phyloP scores from a whole-genome alignment of 1,139 yeast genomes.

The Saccharomyces pastorianus region DNA sequence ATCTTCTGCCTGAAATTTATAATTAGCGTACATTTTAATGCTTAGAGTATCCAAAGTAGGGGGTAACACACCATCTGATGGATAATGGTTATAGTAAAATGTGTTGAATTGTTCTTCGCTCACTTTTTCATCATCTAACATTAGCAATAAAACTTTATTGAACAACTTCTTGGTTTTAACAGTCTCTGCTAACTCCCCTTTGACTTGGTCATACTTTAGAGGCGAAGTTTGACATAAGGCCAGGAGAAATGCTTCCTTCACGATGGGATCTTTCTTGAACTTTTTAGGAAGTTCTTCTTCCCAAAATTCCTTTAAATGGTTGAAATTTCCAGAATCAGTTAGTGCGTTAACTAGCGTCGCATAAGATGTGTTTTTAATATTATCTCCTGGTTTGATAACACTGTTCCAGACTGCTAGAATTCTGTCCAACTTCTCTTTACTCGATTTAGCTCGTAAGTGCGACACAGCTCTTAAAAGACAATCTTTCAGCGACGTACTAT shows the following conservation, averaged over 20 bases:
- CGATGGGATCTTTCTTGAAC: slow-evolving; percentile 12
- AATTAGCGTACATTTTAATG: slow-evolving; percentile 20
- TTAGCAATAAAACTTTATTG: slow-evolving; percentile 17
- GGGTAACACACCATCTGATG: slow-evolving; percentile 5
- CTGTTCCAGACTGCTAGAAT: slow-evolving; percentile 30
- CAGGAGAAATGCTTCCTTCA: slow-evolving; percentile 19
- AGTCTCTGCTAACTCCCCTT: slow-evolving; percentile 12
- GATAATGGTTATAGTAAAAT: slow-evolving; percentile 11
- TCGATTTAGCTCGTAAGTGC: slow-evolving; percentile 10
- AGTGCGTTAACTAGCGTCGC: slow-evolving; percentile 20
- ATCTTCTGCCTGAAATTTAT: slow-evolving; percentile 11
- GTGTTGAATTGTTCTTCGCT: slow-evolving; percentile 10
- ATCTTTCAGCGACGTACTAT: slow-evolving; percentile 11
- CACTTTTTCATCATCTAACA: slow-evolving; percentile 9
- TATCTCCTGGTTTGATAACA: slow-evolving; percentile 15
- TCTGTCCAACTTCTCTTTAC: slow-evolving; percentile 15
- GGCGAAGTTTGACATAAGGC: slow-evolving; percentile 11
- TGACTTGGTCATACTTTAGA: slow-evolving; percentile 9
- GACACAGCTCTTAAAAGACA: slow-evolving; percentile 22
- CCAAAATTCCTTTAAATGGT: slow-evolving; percentile 20
- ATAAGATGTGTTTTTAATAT: slow-evolving; percentile 20
- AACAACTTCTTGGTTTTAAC: slow-evolving; percentile 10
- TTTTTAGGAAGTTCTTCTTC: slow-evolving; percentile 20
- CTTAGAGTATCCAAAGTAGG: slow-evolving; percentile 20
- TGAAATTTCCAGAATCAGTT: slow-evolving; percentile 13